These are phyloP conservation scores for Lepidium campestre DNA, from an alignment of 441 rosid genomes.

Conservation along the genomic window DNA sequence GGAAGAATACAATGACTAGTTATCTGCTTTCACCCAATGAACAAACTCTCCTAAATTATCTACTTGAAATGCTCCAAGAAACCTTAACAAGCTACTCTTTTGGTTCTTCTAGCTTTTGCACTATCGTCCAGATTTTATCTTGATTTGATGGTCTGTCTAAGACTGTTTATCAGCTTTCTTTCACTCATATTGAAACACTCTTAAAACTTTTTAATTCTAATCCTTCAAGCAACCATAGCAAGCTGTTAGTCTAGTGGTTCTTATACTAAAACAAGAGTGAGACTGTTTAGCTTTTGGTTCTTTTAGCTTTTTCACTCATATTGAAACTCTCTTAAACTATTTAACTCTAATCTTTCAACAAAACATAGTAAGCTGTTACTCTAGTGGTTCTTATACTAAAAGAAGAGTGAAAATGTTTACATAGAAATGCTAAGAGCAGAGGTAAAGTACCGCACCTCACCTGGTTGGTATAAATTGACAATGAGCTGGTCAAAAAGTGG, in stretches of 20 bases:
- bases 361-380: neutral
- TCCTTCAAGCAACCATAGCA: neutral
- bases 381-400: neutral
- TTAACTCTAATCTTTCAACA: neutral
- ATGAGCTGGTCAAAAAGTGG: constrained; percentile 82
- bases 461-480: constrained; percentile 72
- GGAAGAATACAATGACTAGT: neutral
- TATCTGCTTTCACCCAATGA: neutral
- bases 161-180: neutral
- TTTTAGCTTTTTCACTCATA: neutral
- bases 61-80: neutral
- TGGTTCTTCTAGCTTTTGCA: neutral
- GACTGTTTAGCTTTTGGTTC: neutral
- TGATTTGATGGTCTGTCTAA: neutral
- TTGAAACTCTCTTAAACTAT: neutral
- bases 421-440: neutral
- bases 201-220: neutral
- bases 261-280: neutral
- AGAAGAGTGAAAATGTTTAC: neutral
- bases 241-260: neutral
- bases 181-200: neutral
- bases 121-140: too few species aligned
- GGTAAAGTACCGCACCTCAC: constrained; percentile 53
- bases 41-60: neutral
- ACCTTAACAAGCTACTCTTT: neutral